phyloP scores from a whole-genome alignment of 2,329 filamentous ascomycete species.

The Aureobasidium sp. region DNA sequence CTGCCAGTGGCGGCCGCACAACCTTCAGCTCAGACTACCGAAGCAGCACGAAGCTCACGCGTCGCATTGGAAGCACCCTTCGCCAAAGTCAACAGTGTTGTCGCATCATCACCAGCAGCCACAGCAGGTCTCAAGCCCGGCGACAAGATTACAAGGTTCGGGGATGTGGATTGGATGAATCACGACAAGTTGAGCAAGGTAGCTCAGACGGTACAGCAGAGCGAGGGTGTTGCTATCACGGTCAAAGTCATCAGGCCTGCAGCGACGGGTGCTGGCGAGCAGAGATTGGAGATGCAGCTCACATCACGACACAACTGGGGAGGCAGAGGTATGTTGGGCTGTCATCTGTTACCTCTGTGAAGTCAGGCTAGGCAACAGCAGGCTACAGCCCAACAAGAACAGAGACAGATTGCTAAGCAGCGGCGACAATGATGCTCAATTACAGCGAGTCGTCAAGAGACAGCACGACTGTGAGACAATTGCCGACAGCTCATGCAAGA shows the following conservation, averaged over 20 bases:
- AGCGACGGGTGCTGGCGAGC: conserved; percentile 54
- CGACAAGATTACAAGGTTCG: conserved; percentile 78
- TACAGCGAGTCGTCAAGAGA: neutral
- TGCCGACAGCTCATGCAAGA: neutral
- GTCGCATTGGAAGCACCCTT: conserved; percentile 57
- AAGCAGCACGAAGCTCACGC: conserved; percentile 19
- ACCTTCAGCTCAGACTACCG: conserved; percentile 9
- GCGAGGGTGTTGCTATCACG: conserved; percentile 65
- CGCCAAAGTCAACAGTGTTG: conserved; percentile 82
- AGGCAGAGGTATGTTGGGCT: conserved; percentile 80
- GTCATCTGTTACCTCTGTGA: conserved; percentile 77
- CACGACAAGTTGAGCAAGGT: conserved; percentile 80
- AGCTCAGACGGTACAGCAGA: conserved; percentile 81
- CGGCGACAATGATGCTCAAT: neutral
- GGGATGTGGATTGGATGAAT: conserved; percentile 72
- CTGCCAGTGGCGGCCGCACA: conserved; percentile 18
- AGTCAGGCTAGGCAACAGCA: neutral
- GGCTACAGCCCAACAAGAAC: neutral
- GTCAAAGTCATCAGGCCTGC: conserved; percentile 57
- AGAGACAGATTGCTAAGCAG: neutral
- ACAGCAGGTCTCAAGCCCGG: conserved; percentile 70
- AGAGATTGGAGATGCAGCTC: conserved; percentile 57
- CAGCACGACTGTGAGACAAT: neutral
- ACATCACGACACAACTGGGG: conserved; percentile 79
- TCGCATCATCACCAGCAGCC: conserved; percentile 69